Evolutionary conservation across 2,329 filamentous ascomycete species (phyloP), one percentile per base, ranked within the genome.

Genomic region (Penicillium occitanis): DNA sequence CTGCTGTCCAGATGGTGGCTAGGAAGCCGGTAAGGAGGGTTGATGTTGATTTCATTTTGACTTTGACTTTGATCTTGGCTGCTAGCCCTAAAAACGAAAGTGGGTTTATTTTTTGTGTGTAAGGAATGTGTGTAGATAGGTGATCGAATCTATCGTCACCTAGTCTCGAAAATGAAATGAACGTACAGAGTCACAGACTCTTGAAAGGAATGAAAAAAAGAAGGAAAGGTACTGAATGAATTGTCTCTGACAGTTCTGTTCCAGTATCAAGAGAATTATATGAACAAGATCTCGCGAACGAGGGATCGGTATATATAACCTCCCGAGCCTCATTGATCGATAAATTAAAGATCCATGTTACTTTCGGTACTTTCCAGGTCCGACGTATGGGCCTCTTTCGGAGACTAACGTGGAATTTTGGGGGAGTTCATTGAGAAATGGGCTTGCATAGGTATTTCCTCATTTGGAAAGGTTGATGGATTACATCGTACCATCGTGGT

Each of bases 181-280:
- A 53, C 19, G 58, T 51, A 37, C 28, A 51, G 59, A 66, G 64
- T 66, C 64, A 55, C 64, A 62, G 64, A 66, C 64, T 58, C 42
- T 44, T 42, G 4, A 55, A 58, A 50, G 13, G n/a, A 60, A 25
- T 37, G 51, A 40, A 48, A 57, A 48, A 30, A 44, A 33, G 13
- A 55, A 57, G 30, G 60, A 51, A 62, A 40, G n/a, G 19, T 50
- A 35, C 25, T 22, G 22, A 13, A n/a, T 22, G 59, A 50, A 37
- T 37, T 62, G 60, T 5, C 37, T 61, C 50, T 51, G 28, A 35
- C 28, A 51, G 5, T 40, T 40, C 44, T 50, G 5, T 46, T 61
- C 58, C 28, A 30, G 28, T 19, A 28, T 59, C 14, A 10, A 40
- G 13, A 44, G 8, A 42, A 17, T 17, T 40, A 44, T 22, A 55